These are phyloP conservation scores for Melocanna baccifera DNA, from an alignment of 176 grass and related monocot species.

Conservation along the genomic window DNA sequence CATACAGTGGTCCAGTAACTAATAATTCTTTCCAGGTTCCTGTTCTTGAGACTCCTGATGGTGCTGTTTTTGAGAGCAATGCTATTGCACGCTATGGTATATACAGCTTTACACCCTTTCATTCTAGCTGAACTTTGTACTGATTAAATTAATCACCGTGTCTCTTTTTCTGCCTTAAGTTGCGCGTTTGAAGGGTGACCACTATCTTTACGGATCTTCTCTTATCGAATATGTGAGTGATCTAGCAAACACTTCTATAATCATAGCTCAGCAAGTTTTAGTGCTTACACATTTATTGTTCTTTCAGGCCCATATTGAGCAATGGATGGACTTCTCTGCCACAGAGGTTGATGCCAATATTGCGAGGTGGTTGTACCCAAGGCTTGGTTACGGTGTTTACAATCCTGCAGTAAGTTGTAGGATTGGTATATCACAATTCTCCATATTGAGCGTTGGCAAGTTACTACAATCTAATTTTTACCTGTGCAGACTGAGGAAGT, in stretches of 20 bases:
- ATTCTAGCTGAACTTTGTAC: not conserved
- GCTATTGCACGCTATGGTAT: conserved; percentile 91
- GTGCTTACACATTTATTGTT: not conserved
- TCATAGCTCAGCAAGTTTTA: not conserved
- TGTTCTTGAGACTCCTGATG: conserved; percentile 92
- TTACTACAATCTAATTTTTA: not conserved
- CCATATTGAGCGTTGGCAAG: not conserved
- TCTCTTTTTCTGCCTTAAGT: conserved; percentile 42
- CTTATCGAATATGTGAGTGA: conserved; percentile 82
- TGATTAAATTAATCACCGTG: not conserved
- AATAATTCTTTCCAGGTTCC: conserved; percentile 53
- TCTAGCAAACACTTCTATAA: not conserved
- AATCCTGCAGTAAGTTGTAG: conserved; percentile 44
- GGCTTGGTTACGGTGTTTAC: conserved; percentile 54
- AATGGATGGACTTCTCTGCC: conserved; percentile 84
- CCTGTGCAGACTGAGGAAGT: conserved; percentile 61
- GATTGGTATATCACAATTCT: not conserved
- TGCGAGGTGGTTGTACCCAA: conserved; percentile 63
- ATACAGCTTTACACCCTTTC: not conserved
- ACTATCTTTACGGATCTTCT: conserved; percentile 62
- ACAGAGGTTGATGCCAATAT: conserved; percentile 69
- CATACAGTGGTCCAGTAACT: not conserved
- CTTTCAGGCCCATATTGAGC: conserved; percentile 68
- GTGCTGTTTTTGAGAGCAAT: conserved; percentile 91
- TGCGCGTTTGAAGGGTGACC: conserved; percentile 65